Base-by-base conservation (phyloP, 495 filamentous ascomycete species). In the Antarctomyces pellizariae region DNA sequence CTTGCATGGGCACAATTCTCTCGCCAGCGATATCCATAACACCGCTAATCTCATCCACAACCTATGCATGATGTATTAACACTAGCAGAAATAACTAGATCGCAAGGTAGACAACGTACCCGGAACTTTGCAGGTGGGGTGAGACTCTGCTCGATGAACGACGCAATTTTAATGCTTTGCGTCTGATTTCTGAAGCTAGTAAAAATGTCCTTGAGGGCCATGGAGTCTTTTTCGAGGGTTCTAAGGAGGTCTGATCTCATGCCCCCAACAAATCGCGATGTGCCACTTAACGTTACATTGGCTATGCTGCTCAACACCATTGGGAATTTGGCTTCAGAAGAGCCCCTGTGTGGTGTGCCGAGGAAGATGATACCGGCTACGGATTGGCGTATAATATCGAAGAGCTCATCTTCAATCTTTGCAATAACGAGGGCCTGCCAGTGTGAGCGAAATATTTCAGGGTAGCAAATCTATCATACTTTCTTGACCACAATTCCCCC, bases 401-500 rank as follows among this genome's bases (percentile, higher is more conserved):
- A 60, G 3, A 9, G 12, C 13, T 12, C 3, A 8, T 28, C 17
- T 16, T 22, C 26, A 20, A 20, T 13, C 14, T 16, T 7, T 15
- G 22, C 11, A 6, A 26, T 26, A 13, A 25, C 19, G 13, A 33
- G 23, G 7, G 35, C 35, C 35, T 37, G 18, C 10, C 6, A 5
- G 13, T 21, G n/a, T 10, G 9, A 23, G 27, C 10, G 21, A 11
- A 24, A 10, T 11, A 30, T 24, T 30, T 4, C 6, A n/a, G n/a
- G n/a, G n/a, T 5, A 16, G 16, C 4, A 22, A 11, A 20, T 15
- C 13, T 5, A 16, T 25, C 29, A 6, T 25, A 53, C 54, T 47
- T 56, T 49, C 26, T 60, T 63, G 2, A 53, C 38, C 1, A 63
- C 37, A 1, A 63, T 35, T 0, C 56, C 56, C 2, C 56, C 56